These are phyloP conservation scores for Calocera viscosa DNA, from an alignment of 768 basidiomycete genomes.

Conservation along the genomic window DNA sequence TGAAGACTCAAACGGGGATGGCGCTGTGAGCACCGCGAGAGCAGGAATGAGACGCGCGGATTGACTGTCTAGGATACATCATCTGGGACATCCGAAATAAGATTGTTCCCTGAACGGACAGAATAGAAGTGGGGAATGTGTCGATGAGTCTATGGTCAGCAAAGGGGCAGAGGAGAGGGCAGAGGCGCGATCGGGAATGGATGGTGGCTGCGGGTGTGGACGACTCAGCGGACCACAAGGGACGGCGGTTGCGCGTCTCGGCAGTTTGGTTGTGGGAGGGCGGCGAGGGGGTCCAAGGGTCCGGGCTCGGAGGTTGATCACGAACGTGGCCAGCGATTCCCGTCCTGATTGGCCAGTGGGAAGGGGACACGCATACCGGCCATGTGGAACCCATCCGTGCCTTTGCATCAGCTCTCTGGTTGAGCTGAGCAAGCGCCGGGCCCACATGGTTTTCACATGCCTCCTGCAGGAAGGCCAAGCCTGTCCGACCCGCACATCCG, in stretches of 20 bases:
- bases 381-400: background rate
- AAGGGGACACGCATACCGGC: background rate
- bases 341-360: background rate
- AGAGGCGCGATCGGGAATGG: no score
- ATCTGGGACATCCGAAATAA: no score
- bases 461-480: background rate
- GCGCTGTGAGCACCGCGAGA: no score
- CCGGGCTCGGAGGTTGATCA: background rate
- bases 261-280: background rate
- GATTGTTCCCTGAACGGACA: background rate
- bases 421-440: background rate
- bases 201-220: background rate
- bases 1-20: no score
- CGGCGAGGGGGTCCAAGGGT: background rate
- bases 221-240: background rate
- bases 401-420: background rate
- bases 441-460: background rate
- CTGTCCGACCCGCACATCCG: background rate
- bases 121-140: background rate
- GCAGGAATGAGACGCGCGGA: no score
- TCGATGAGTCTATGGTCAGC: no score
- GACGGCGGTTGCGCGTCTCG: background rate
- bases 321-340: background rate
- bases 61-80: no score
- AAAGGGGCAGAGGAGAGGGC: no score